phyloP scores from a whole-genome alignment of 148 eudicot genomes.

The Heliamphora exappendiculata region DNA sequence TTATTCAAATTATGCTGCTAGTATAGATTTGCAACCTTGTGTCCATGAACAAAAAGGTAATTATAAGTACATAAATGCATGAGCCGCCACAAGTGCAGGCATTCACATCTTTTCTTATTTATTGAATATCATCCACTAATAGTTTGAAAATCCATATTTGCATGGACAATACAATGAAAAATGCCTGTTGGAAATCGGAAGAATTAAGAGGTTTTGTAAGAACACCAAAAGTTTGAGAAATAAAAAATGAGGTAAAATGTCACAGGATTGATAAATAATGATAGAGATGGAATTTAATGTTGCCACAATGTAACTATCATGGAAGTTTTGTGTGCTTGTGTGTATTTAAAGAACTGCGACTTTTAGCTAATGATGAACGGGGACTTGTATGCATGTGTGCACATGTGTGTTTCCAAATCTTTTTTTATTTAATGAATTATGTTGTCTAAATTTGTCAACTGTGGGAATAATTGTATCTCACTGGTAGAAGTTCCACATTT shows the following conservation, averaged over 20 bases:
- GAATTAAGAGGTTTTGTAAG: not conserved
- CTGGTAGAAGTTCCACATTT: not conserved
- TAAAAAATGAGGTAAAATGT: not conserved
- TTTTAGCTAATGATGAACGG: not conserved
- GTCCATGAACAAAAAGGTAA: not conserved
- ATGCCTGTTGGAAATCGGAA: not conserved
- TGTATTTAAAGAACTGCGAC: not conserved
- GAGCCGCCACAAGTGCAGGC: not conserved
- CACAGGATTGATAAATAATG: not conserved
- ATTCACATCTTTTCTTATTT: not conserved
- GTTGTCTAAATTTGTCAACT: not conserved
- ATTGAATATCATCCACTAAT: not conserved
- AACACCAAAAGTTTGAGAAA: not conserved
- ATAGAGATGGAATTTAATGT: not conserved
- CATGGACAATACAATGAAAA: not conserved
- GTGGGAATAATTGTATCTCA: conserved; percentile 2
- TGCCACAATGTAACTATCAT: not conserved
- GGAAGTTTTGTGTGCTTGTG: not conserved
- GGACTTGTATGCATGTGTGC: not conserved
- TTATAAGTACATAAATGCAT: not conserved
- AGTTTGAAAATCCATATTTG: not conserved
- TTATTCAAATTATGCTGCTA: not conserved
- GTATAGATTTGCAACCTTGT: not conserved
- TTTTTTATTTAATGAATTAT: not conserved
- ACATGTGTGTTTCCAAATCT: not conserved